Evolutionary conservation across 1,284 basidiomycete genomes (phyloP), one percentile per base, ranked within the genome.

Genomic region (Rhodotorula sp.): DNA sequence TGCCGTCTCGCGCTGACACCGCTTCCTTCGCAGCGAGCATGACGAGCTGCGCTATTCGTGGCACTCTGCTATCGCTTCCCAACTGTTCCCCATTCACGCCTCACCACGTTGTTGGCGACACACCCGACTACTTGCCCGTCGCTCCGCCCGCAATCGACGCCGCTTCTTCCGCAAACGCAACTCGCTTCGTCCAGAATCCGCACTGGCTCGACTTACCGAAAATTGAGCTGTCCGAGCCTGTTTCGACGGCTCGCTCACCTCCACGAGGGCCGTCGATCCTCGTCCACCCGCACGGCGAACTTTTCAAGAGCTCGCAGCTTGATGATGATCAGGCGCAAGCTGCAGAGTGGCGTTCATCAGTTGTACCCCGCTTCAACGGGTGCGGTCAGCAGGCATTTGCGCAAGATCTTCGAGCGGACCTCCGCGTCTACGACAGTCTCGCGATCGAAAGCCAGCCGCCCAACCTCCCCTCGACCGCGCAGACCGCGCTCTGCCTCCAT

Each of bases 381-480:
- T 55, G 8, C 30, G 47, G 13, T 10, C 9, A 9, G 9, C 30
- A 34, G 20, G 6, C 11, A 16, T 54, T 31, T 28, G 9, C 22
- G 10, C 40, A 20, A 1, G 18, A 24, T 15, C 24, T 16, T 40
- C 24, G 28, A 28, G 16, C 44, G 16, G 10, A 15, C 10, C 20
- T 46, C 13, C 51, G 63, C 22, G 15, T 31, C 58, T 2, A 13
- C 4, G 11, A 4, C 59, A 65, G 75, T 46, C 75, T 76, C 53
- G 72, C 74, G 3, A 73, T 76, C 69, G 76, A 77, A 46, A 67
- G 67, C 15, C 72, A 75, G 51, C 62, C 76, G 4, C 57, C 70
- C 51, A 76, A 74, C 44, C 48, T 77, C 10, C 64, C 51, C 4
- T 46, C 54, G 26, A 44, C 67, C 10, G 57, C 67, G 2, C 47